Evolutionary conservation across 192 early-diverging fungal genomes (phyloP).

Genomic region (Gryganskiella cystojenkinii): DNA sequence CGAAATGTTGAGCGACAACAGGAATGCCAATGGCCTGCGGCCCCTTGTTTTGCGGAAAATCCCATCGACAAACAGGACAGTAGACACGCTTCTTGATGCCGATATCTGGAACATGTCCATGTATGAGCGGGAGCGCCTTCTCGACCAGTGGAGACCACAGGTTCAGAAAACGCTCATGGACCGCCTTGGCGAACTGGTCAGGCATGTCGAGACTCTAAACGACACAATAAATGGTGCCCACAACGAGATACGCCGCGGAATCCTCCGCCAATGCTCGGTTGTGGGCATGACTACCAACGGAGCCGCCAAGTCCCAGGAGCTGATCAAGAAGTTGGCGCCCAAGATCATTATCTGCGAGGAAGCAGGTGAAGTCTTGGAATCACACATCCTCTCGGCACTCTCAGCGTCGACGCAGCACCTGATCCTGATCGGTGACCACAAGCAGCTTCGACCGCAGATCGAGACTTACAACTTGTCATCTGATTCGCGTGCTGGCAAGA

Average conservation of each 20-base stretch:
- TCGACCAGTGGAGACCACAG: conserved; percentile 47
- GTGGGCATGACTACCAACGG: conserved; percentile 72
- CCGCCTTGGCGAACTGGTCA: conserved; percentile 14
- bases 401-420: conserved; percentile 61
- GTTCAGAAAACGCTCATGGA: conserved; percentile 36
- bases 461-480: conserved; percentile 44
- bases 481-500: conserved; percentile 46
- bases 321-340: conserved; percentile 56
- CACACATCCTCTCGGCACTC: conserved; percentile 62
- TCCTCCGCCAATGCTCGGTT: conserved; percentile 48
- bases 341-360: conserved; percentile 68
- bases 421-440: conserved; percentile 64
- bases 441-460: conserved; percentile 50
- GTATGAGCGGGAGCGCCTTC: conserved; percentile 52
- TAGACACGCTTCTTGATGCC: not conserved
- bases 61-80: conserved; percentile 9
- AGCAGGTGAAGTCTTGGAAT: conserved; percentile 68
- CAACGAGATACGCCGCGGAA: conserved; percentile 39
- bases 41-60: not conserved
- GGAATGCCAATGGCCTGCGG: not conserved
- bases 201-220: conserved; percentile 12
- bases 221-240: conserved; percentile 24
- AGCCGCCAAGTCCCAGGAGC: conserved; percentile 60
- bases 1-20: not conserved
- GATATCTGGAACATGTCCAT: conserved; percentile 65